Percentiles rank a stretch among this genome's conserved stretches.
Conservation (phyloP, 371 early-diverging fungal species). For the Mucor saturninus region DNA sequence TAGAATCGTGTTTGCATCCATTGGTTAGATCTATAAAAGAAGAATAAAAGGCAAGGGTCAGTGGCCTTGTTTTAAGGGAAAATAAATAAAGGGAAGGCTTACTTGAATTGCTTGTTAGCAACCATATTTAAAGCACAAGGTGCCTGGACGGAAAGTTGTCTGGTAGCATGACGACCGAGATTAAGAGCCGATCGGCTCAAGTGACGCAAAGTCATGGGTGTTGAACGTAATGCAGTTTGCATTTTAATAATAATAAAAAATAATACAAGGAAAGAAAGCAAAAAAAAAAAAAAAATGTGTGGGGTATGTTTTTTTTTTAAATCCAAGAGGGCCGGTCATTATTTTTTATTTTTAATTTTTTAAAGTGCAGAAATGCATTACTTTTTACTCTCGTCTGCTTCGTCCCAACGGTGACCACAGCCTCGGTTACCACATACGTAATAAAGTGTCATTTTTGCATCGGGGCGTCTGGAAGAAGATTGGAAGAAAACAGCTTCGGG, state of each 20-base stretch:
- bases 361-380: not conserved
- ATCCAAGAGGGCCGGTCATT: conserved; percentile 1
- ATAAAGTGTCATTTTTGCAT: conserved; percentile 91
- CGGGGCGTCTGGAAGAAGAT: conserved; percentile 80
- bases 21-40: not conserved
- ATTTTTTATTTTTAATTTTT: not conserved
- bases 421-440: conserved; percentile 85
- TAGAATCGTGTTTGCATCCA: conserved; percentile 7
- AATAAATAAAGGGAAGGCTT: not conserved
- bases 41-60: not conserved
- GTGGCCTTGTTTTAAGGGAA: not conserved
- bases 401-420: conserved; percentile 82
- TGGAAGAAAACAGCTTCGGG: conserved; percentile 92
- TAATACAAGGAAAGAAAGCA: not conserved
- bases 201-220: conserved; percentile 5
- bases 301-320: too few relatives aligned
- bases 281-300: not conserved
- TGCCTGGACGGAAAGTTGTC: conserved; percentile 5
- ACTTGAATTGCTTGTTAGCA: conserved; percentile 2
- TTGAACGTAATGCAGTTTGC: conserved; percentile 5
- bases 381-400: not conserved
- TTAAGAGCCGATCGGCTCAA: not conserved
- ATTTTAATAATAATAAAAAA: not conserved
- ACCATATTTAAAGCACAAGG: not conserved
- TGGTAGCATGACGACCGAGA: conserved; percentile 2